These are phyloP conservation scores for Oxytropis ochrocephala DNA, from an alignment of 306 rosid genomes.

Conservation along the genomic window DNA sequence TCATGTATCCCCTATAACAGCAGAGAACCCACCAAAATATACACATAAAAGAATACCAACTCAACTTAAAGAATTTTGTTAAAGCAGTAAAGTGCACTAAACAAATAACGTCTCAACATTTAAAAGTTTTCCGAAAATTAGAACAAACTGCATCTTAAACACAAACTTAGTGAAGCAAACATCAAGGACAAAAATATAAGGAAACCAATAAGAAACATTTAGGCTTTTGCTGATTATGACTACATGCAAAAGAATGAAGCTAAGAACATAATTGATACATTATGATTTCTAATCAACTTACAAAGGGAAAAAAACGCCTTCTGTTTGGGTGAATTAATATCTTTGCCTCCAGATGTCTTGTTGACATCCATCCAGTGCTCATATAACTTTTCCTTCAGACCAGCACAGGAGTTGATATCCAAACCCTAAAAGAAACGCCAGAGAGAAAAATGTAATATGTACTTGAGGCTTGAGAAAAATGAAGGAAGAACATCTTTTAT, in stretches of 20 bases:
- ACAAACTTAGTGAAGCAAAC: background rate
- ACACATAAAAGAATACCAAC: background rate
- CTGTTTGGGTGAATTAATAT: conserved; percentile 56
- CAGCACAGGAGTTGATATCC: conserved; percentile 28
- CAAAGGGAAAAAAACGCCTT: conserved; percentile 66
- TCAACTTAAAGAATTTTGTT: background rate
- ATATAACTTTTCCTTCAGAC: conserved; percentile 51
- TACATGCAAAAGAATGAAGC: background rate
- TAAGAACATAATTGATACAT: conserved; percentile 2
- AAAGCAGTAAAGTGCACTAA: background rate
- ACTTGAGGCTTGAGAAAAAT: background rate
- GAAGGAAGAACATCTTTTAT: background rate
- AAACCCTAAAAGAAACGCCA: conserved; percentile 43
- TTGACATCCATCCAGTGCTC: conserved; percentile 75
- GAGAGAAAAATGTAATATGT: background rate
- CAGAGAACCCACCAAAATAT: background rate
- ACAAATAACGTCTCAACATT: background rate
- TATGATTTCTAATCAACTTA: conserved; percentile 37
- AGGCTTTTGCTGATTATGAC: background rate
- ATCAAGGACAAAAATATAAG: background rate
- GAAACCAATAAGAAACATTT: background rate
- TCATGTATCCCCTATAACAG: background rate
- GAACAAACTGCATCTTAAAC: conserved; percentile 6
- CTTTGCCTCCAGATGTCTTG: conserved; percentile 61
- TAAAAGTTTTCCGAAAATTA: background rate